Base-by-base conservation (phyloP, 495 filamentous ascomycete species). In the Aspergillus affinis region DNA sequence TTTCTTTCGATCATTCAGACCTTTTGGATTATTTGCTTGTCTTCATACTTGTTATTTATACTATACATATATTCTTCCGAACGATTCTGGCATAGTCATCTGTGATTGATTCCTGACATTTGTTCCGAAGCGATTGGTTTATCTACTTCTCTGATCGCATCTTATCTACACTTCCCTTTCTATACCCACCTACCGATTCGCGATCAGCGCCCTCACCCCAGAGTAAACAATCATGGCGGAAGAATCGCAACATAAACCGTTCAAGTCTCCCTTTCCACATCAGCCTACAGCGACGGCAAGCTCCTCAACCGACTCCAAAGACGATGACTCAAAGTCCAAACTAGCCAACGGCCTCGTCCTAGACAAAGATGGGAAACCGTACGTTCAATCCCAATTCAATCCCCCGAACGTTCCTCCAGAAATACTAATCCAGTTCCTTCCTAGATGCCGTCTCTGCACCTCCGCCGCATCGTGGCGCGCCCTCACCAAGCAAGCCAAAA, bases 291-390 rank as follows among this genome's bases (percentile, higher is more conserved):
- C 54, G 17, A 48, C 71, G 19, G 55, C 67, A n/a, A 60, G 61
- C 27, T 56, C 72, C 29, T 69, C 62, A 10, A 59, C 64, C 27
- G 61, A 66, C 32, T 41, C 66, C 9, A 62, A 73, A 53, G 58
- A 63, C 32, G 51, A 66, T 56, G 54, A 67, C 48, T 56, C 75
- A 30, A 77, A 75, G 61, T 74, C 72, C 41, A 71, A 68, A 46
- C 60, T 86, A 27, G 88, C 90, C 15, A 95, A 92, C 72, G 93
- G 93, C 61, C 81, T 96, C 7, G 84, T 96, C 4, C 77, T 97
- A 45, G 94, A 88, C 48, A 90, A 93, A 65, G 91, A 98, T 80
- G 94, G 94, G 49, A 98, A 97, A 76, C 94, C 93, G 94, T 98
- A 81, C 75, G 91, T 72, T 44, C 45, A 53, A 9, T 41, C n/a